phyloP scores from a whole-genome alignment of 225 moss, liverwort and hornwort genomes.

The Marchantia paleacea region DNA sequence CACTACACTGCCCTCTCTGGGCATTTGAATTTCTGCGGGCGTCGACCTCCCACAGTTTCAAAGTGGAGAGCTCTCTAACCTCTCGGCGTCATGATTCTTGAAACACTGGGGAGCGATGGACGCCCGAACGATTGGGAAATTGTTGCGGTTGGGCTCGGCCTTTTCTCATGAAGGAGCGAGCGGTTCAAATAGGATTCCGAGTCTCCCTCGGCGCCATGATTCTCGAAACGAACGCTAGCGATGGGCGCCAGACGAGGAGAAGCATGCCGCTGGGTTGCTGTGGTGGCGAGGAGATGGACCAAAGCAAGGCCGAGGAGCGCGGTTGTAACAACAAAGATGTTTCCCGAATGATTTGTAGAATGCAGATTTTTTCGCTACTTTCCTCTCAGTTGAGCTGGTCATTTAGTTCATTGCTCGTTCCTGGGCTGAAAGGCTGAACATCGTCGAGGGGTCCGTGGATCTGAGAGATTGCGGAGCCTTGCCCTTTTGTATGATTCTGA shows the following conservation, averaged over 20 bases:
- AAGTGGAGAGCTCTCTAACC: conserved; percentile 1
- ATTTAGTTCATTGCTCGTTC: neutral
- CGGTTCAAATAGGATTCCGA: neutral
- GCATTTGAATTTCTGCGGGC: neutral
- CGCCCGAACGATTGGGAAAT: neutral
- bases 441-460: too few relatives aligned
- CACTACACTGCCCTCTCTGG: too few relatives aligned
- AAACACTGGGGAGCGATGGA: neutral
- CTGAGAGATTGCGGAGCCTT: neutral
- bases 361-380: neutral
- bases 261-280: neutral
- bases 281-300: neutral
- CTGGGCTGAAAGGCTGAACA: too few relatives aligned
- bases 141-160: neutral
- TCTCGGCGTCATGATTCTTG: neutral
- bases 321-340: too few relatives aligned
- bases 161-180: neutral
- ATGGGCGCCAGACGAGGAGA: neutral
- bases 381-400: neutral
- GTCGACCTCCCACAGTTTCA: neutral
- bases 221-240: neutral
- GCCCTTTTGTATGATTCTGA: neutral
- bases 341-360: neutral
- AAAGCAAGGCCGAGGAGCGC: neutral
- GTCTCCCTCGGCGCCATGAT: neutral